Conservation (phyloP, 2,329 filamentous ascomycete species). For the Verticillium albo-atrum region DNA sequence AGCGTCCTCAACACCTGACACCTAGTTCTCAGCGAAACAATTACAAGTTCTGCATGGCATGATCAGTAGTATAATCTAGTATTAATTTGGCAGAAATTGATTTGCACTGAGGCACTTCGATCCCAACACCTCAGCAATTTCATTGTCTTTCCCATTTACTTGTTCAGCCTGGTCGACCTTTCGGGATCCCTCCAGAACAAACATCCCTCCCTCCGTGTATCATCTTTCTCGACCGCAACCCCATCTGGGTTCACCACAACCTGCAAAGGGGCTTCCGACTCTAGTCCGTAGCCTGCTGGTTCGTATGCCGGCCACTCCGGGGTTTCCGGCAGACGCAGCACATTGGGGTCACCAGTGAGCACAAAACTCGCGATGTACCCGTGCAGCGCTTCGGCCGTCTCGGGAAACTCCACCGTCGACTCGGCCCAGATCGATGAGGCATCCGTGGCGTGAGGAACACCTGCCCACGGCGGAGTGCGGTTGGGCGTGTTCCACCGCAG, state of each 20-base stretch:
- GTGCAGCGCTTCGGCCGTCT: constrained; percentile 29
- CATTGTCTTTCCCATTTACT: too few relatives aligned
- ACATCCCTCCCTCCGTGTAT: constrained; percentile 25
- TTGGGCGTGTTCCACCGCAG: constrained; percentile 32
- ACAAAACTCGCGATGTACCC: constrained; percentile 31
- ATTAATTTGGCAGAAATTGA: too few relatives aligned
- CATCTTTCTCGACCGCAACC: constrained; percentile 24
- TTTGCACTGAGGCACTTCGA: too few relatives aligned
- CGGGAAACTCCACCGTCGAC: constrained; percentile 25
- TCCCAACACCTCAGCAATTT: too few relatives aligned
- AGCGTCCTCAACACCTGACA: too few relatives aligned
- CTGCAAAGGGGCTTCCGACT: constrained; percentile 19
- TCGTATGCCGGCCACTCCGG: constrained; percentile 20
- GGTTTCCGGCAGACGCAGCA: constrained; percentile 12
- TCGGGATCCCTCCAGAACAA: constrained; percentile 29
- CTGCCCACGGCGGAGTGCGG: constrained; percentile 24
- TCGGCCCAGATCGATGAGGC: constrained; percentile 30
- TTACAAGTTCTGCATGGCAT: too few relatives aligned
- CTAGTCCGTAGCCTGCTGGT: constrained; percentile 16
- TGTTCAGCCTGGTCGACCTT: constrained; percentile 26
- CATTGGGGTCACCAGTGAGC: constrained; percentile 28
- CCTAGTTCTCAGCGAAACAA: too few relatives aligned
- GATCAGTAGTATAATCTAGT: too few relatives aligned
- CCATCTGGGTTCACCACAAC: constrained; percentile 24
- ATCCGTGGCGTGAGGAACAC: constrained; percentile 32